phyloP scores from a whole-genome alignment of 352 stramenopile genomes.

The Phytophthora tubulina region DNA sequence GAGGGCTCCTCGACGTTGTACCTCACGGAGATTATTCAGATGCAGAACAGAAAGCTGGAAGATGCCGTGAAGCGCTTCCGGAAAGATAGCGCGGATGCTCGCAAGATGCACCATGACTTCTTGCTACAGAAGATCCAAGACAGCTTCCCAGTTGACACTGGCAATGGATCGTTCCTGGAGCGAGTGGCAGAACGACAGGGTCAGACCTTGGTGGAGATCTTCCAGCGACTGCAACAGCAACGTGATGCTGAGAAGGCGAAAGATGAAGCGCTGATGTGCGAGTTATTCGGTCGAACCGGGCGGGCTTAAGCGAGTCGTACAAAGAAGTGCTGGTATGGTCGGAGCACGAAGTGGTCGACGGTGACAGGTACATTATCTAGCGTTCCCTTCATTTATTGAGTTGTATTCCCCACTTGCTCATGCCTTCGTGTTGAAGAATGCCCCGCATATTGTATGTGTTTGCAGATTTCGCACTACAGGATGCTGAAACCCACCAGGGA shows the following conservation, averaged over 20 bases:
- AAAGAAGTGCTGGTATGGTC: background rate
- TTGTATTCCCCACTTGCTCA: conserved; percentile 8
- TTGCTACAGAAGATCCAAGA: conserved; percentile 50
- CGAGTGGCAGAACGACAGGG: conserved; percentile 46
- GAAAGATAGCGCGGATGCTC: conserved; percentile 45
- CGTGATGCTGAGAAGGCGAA: conserved; percentile 42
- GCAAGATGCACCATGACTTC: conserved; percentile 50
- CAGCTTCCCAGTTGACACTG: conserved; percentile 42
- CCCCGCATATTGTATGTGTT: conserved; percentile 58
- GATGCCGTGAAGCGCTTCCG: conserved; percentile 50
- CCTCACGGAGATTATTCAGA: conserved; percentile 51
- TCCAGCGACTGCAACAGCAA: conserved; percentile 46
- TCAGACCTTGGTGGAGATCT: conserved; percentile 46
- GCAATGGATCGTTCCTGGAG: conserved; percentile 48
- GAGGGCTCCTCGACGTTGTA: conserved; percentile 37
- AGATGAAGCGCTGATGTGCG: conserved; percentile 40
- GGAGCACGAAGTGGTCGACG: background rate
- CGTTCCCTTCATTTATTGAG: conserved; percentile 23
- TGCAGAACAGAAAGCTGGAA: conserved; percentile 47
- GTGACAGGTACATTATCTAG: conserved; percentile 1
- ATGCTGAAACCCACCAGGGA: conserved; percentile 25
- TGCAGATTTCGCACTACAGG: conserved; percentile 37
- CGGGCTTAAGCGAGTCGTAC: background rate
- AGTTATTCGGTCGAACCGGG: conserved; percentile 35
- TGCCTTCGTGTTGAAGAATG: conserved; percentile 49